phyloP scores from a whole-genome alignment of 768 basidiomycete genomes.

The Cubamyces sp. region DNA sequence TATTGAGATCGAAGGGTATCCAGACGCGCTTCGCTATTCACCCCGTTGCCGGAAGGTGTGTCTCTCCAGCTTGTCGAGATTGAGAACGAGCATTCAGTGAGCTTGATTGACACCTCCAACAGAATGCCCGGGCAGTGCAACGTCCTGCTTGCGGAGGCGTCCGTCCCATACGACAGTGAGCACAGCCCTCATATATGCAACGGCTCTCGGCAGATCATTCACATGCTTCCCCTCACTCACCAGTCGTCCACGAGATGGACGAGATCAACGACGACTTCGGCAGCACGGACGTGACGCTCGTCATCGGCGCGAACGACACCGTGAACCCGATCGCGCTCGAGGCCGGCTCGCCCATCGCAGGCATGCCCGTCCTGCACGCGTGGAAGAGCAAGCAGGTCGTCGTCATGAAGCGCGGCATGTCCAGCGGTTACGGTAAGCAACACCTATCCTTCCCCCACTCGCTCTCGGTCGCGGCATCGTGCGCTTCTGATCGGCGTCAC shows the following conservation, averaged over 20 bases:
- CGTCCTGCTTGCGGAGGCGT: conserved; percentile 88
- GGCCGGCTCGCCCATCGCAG: conserved; percentile 84
- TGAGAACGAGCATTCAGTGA: too few relatives aligned
- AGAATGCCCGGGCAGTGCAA: conserved; percentile 95
- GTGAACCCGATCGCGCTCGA: conserved; percentile 91
- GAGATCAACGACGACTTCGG: conserved; percentile 93
- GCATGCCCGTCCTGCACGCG: conserved; percentile 90
- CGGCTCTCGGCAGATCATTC: not conserved
- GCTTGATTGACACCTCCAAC: not conserved
- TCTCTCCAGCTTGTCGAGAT: not conserved
- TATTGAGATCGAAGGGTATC: conserved; percentile 73
- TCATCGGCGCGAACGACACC: conserved; percentile 92
- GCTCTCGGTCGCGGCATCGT: not conserved
- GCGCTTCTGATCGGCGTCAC: not conserved
- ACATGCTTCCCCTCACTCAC: not conserved
- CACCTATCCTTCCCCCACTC: not conserved
- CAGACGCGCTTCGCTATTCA: conserved; percentile 88
- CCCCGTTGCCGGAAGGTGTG: conserved; percentile 72
- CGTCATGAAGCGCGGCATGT: conserved; percentile 92
- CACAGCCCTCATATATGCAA: not conserved
- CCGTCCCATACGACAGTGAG: conserved; percentile 88
- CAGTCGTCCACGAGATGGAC: conserved; percentile 92
- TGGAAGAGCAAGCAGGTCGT: conserved; percentile 94
- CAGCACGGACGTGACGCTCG: conserved; percentile 87
- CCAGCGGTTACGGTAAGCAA: conserved; percentile 77